A percentile compares a stretch with the other conserved stretches of the same genome.
Evolutionary conservation across 73 alveolate genomes (phyloP).

Genomic region (Diophrys appendiculata): DNA sequence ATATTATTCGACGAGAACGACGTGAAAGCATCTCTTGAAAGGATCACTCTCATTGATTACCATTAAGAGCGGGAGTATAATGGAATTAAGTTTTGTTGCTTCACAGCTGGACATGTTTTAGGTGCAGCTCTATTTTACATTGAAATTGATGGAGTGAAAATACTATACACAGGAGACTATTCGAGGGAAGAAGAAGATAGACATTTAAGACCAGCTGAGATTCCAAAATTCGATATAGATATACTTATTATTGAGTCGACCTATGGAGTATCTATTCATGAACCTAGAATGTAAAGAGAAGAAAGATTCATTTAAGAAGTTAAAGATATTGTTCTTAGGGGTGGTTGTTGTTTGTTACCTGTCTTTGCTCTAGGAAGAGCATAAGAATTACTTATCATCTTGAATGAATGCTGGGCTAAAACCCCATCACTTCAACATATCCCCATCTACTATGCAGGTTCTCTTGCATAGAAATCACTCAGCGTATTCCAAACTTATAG

Average conservation of each 20-base stretch:
- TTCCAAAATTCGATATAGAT: conserved; percentile 96
- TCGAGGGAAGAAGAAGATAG: conserved; percentile 97
- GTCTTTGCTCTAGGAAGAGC: conserved; percentile 99
- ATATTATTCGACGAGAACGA: conserved; percentile 88
- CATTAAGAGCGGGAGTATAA: conserved; percentile 95
- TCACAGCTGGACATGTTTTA: conserved; percentile 99
- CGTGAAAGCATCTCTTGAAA: conserved; percentile 81
- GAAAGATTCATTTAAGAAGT: conserved; percentile 90
- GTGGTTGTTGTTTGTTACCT: conserved; percentile 98
- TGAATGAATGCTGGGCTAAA: conserved; percentile 96
- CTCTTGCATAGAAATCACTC: conserved; percentile 92
- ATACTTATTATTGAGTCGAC: conserved; percentile 98
- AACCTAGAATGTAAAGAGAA: conserved; percentile 95
- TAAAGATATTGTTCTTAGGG: conserved; percentile 92
- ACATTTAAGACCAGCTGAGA: conserved; percentile 98
- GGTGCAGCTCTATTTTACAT: conserved; percentile 99
- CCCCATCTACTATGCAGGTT: conserved; percentile 92
- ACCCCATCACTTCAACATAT: conserved; percentile 75
- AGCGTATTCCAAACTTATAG: conserved; percentile 92
- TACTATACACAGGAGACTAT: conserved; percentile 99
- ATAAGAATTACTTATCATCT: conserved; percentile 91
- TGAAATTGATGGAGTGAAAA: conserved; percentile 98
- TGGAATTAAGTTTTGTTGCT: conserved; percentile 97
- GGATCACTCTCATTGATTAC: conserved; percentile 90
- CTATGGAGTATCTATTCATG: conserved; percentile 98